Percentiles rank a stretch among this genome's conserved stretches.
Evolutionary conservation across 176 grass and related monocot genomes (phyloP).

Genomic region (Avena sativa): DNA sequence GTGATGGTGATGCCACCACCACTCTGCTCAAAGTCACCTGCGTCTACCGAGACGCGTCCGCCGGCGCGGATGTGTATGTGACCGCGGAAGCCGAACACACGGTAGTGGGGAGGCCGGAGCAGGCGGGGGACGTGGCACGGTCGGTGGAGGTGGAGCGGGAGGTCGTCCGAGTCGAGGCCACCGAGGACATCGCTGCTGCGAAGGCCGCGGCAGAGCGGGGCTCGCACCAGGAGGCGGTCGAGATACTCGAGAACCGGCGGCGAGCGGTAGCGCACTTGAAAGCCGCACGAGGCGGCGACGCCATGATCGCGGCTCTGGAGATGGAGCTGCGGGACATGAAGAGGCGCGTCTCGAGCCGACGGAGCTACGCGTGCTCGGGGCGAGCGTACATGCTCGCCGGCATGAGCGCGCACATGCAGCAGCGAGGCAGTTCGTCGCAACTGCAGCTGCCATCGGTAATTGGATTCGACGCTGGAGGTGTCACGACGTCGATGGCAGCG

Average conservation of each 20-base stretch:
- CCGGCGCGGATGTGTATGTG: slow-evolving; percentile 1
- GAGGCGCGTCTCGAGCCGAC: slow-evolving; percentile 25
- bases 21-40: slow-evolving; percentile 42
- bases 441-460: slow-evolving; percentile 10
- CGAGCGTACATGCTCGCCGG: slow-evolving; percentile 43
- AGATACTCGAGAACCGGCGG: slow-evolving; percentile 44
- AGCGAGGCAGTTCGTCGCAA: slow-evolving; percentile 12
- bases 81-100: not conserved
- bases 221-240: slow-evolving; percentile 14
- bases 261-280: slow-evolving; percentile 28
- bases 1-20: not conserved
- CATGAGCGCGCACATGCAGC: slow-evolving; percentile 45
- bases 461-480: not conserved
- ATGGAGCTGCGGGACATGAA: slow-evolving; percentile 35
- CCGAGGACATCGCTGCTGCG: slow-evolving; percentile 43
- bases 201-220: slow-evolving; percentile 43
- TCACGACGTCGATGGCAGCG: not conserved
- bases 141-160: slow-evolving; percentile 49
- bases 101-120: too few relatives aligned
- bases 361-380: slow-evolving; percentile 15
- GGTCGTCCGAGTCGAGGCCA: slow-evolving; percentile 36
- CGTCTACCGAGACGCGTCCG: slow-evolving; percentile 41
- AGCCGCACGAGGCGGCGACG: slow-evolving; percentile 34
- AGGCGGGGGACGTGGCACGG: not conserved
- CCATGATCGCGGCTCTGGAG: slow-evolving; percentile 5